Conservation (phyloP, 2,329 filamentous ascomycete species). For the Beauveria caledonica region DNA sequence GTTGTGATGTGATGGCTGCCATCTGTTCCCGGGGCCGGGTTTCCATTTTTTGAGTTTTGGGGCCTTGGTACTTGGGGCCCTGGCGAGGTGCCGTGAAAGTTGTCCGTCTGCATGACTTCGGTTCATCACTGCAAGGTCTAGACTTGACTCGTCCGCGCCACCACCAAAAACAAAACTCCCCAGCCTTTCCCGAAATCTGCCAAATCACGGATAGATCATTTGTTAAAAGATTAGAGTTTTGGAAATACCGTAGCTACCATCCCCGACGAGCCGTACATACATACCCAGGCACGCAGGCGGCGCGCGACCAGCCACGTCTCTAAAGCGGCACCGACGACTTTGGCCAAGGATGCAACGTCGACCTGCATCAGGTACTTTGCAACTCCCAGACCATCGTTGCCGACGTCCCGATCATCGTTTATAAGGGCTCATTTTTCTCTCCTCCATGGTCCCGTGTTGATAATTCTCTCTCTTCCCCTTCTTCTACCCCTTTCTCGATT, state of each 20-base stretch:
- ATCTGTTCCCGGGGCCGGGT: neutral
- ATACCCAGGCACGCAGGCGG: neutral
- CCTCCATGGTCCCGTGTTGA: neutral
- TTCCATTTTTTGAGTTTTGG: neutral
- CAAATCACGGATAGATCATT: neutral
- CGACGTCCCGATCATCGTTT: constrained; percentile 8
- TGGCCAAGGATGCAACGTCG: neutral
- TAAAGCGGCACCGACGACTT: constrained; percentile 1
- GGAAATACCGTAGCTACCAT: neutral
- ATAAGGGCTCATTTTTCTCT: neutral
- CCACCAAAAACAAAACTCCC: neutral
- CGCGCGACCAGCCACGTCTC: neutral
- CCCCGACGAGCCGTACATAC: neutral
- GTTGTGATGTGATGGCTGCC: neutral
- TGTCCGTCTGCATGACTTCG: neutral
- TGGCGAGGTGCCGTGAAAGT: too few species aligned
- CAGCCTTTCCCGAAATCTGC: neutral
- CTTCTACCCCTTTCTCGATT: neutral
- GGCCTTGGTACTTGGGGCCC: too few species aligned
- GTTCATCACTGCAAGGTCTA: neutral
- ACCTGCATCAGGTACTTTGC: constrained; percentile 6
- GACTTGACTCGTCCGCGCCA: neutral
- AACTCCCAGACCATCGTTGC: neutral
- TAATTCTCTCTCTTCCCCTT: neutral
- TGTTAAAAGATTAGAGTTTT: neutral